These are phyloP conservation scores for Megacollybia platyphylla DNA, from an alignment of 1,284 basidiomycete species.

Conservation along the genomic window DNA sequence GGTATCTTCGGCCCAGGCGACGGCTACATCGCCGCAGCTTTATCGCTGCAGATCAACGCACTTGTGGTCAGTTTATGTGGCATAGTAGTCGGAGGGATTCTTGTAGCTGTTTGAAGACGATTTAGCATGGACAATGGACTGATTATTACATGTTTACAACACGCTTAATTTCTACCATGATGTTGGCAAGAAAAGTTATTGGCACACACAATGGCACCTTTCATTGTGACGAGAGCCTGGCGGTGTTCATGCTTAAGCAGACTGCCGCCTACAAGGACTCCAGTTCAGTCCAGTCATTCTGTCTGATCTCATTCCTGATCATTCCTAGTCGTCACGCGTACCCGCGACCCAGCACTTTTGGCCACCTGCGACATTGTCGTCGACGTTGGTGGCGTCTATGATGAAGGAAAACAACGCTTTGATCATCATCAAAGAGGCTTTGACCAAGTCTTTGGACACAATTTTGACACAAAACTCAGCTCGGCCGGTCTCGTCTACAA, in stretches of 20 bases:
- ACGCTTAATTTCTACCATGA: conserved; percentile 3
- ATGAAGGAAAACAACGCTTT: conserved; percentile 67
- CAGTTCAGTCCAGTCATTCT: conserved; percentile 24
- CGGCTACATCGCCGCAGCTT: conserved; percentile 46
- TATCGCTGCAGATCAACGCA: conserved; percentile 25
- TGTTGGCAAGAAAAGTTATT: conserved; percentile 43
- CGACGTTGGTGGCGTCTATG: conserved; percentile 93
- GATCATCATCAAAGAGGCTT: conserved; percentile 98
- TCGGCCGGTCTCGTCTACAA: conserved; percentile 95
- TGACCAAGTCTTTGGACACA: conserved; percentile 78
- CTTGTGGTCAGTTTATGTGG: conserved; percentile 26
- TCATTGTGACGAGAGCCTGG: conserved; percentile 93
- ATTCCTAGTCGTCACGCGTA: conserved; percentile 59
- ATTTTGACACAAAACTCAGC: conserved; percentile 80
- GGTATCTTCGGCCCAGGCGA: conserved; percentile 50
- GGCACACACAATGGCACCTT: conserved; percentile 95
- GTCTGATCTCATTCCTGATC: background rate
- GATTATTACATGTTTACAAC: background rate
- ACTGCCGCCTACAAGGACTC: conserved; percentile 69
- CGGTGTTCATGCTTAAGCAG: conserved; percentile 81
- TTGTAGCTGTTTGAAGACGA: conserved; percentile 28
- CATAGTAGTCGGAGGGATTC: conserved; percentile 28
- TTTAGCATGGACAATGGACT: conserved; percentile 5
- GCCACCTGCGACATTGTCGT: conserved; percentile 92
- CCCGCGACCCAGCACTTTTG: conserved; percentile 71